These are phyloP conservation scores for Leucoagaricus sp. DNA, from an alignment of 1,284 basidiomycete genomes.

Conservation along the genomic window DNA sequence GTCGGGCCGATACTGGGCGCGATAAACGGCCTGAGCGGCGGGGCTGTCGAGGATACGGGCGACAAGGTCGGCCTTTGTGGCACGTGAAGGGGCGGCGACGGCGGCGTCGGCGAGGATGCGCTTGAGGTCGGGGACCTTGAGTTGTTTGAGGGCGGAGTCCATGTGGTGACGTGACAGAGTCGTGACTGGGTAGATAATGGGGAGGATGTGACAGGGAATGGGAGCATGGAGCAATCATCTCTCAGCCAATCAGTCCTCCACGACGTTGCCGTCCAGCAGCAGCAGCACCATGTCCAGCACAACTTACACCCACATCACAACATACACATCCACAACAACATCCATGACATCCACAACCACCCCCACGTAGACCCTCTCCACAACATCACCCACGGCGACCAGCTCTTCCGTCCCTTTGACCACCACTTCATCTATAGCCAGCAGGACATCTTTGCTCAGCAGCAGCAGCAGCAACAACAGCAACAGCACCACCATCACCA, in stretches of 20 bases:
- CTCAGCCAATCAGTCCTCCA: conserved; percentile 23
- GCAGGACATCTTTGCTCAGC: conserved; percentile 15
- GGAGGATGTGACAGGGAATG: not conserved
- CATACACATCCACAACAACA: conserved; percentile 20
- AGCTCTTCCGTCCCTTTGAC: conserved; percentile 25
- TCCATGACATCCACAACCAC: conserved; percentile 21
- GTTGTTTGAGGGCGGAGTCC: conserved; percentile 59
- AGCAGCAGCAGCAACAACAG: conserved; percentile 25
- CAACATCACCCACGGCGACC: conserved; percentile 15
- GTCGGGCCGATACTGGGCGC: conserved; percentile 28
- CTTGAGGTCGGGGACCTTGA: conserved; percentile 74
- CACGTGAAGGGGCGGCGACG: conserved; percentile 50
- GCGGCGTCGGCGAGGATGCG: conserved; percentile 57
- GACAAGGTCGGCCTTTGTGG: conserved; percentile 69
- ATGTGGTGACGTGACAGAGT: conserved; percentile 33
- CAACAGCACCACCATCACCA: conserved; percentile 28
- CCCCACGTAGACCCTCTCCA: conserved; percentile 29
- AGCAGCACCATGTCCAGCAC: conserved; percentile 15
- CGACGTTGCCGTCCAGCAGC: conserved; percentile 26
- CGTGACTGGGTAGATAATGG: conserved; percentile 22
- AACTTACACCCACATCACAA: not conserved
- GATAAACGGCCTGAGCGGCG: conserved; percentile 52
- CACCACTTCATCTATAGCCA: conserved; percentile 22
- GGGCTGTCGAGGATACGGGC: conserved; percentile 55
- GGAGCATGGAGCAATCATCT: conserved; percentile 20